Base-by-base conservation (phyloP, 495 filamentous ascomycete genomes). In the Penicillium crystallinum region DNA sequence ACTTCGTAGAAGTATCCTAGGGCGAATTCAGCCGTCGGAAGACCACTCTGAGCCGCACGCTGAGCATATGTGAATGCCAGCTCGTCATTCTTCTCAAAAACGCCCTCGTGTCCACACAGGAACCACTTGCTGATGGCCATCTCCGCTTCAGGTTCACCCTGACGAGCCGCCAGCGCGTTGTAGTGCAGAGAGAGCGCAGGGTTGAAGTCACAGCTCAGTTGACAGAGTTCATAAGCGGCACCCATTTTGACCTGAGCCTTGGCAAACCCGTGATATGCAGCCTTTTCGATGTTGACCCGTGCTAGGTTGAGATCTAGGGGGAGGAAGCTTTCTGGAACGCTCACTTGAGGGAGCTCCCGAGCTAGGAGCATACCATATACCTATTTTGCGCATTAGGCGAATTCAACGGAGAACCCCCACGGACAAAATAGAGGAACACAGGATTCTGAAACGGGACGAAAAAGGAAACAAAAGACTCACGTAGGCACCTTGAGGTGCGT, bases 91-190 rank as follows among this genome's bases (percentile, higher is more conserved):
- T 97, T 97, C 35, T 88, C 81, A 63, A 98, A 97, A 6, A 91
- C 77, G 21, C 83, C 83, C 63, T 97, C 91, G 56, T 91, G 89
- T 7, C 93, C 93, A 62, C 93, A 97, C 22, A 98, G 77, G 69
- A 97, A 97, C 93, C 93, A 98, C 69, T 97, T 95, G 63, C 91
- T 97, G 53, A 98, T 92, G 21, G 91, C 90, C 80, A 98, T 90
- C 46, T 96, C 89, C 0, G 92, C 93, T 61, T 97, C 93, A 0
- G 88, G 72, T 59, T 97, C 90, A 8, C 84, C 84, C 69, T 97
- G 95, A 35, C 87, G 83, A 4, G 93, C 86, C 17, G 93, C 95
- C 35, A 98, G 78, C 47, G 89, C 90, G 65, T 97, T 96, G 68
- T 98, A 98, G 59, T 98, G 93, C 52, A 98, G 69, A 4, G 92